A percentile compares a stretch with the other conserved stretches of the same genome.
Conservation (phyloP, 2,329 filamentous ascomycete genomes). For the Beauveria rudraprayagi region DNA sequence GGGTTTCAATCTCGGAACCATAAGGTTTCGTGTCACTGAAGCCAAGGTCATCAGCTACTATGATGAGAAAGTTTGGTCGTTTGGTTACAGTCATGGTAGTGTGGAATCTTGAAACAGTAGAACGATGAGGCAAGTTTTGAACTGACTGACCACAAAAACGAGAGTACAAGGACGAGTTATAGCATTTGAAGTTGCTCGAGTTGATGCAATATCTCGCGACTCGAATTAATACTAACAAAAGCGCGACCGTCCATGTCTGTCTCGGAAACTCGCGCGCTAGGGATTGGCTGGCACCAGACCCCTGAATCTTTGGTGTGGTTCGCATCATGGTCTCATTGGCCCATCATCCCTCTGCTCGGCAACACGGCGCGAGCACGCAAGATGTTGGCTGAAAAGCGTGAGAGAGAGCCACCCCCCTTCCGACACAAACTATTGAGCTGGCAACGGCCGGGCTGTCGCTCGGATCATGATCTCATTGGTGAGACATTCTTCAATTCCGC, state of each 20-base stretch:
- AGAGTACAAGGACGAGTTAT: not conserved
- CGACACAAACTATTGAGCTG: not conserved
- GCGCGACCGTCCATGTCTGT: not conserved
- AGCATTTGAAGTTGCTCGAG: not conserved
- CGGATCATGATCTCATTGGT: not conserved
- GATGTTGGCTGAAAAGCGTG: not conserved
- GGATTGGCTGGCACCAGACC: too few species aligned
- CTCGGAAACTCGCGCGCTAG: not conserved
- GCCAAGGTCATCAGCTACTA: conserved; percentile 37
- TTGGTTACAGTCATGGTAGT: not conserved
- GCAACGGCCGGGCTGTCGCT: not conserved
- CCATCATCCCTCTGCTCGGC: not conserved
- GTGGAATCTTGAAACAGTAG: not conserved
- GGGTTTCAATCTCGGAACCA: conserved; percentile 53
- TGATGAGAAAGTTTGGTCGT: not conserved
- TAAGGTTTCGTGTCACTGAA: conserved; percentile 53
- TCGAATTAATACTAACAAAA: not conserved
- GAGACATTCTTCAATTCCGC: not conserved
- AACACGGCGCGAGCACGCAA: not conserved
- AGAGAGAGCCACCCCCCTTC: not conserved
- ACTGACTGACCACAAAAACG: too few species aligned
- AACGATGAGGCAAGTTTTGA: not conserved
- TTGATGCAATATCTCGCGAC: not conserved
- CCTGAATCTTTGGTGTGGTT: not conserved
- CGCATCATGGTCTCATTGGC: not conserved